Evolutionary conservation across 768 basidiomycete species (phyloP).

Genomic region (Xerocomellus chrysenteron): DNA sequence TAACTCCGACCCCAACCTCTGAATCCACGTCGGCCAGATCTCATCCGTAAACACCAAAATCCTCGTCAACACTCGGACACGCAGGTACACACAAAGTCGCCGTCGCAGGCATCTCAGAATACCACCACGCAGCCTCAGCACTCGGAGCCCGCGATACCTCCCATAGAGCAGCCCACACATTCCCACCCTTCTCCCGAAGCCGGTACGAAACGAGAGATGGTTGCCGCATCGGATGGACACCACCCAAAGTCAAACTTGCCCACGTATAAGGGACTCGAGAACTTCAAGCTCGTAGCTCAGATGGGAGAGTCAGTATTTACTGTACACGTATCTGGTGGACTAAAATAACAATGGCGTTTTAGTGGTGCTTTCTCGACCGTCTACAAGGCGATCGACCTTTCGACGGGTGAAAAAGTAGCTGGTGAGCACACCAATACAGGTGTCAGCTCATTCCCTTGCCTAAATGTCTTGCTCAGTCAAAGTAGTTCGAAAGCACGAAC

Average conservation of each 20-base stretch:
- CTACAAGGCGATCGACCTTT: slow-evolving; percentile 83
- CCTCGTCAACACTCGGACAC: slow-evolving; percentile 41
- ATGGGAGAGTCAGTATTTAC: slow-evolving; percentile 83
- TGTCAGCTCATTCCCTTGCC: not conserved
- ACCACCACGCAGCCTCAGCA: slow-evolving; percentile 36
- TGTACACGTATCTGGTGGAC: slow-evolving; percentile 1
- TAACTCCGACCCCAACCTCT: slow-evolving; percentile 22
- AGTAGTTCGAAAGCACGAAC: slow-evolving; percentile 90
- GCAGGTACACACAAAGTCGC: slow-evolving; percentile 22
- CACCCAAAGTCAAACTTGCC: slow-evolving; percentile 78
- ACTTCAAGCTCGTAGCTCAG: slow-evolving; percentile 73
- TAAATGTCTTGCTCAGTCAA: slow-evolving; percentile 58
- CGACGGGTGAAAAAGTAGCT: slow-evolving; percentile 77
- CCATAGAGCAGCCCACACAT: slow-evolving; percentile 37
- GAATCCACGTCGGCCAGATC: slow-evolving; percentile 45
- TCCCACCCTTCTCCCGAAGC: slow-evolving; percentile 22
- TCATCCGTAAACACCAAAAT: slow-evolving; percentile 76
- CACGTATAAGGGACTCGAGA: slow-evolving; percentile 79
- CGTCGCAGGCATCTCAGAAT: slow-evolving; percentile 21
- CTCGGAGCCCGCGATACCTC: slow-evolving; percentile 37
- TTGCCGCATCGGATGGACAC: slow-evolving; percentile 74
- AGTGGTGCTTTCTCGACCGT: slow-evolving; percentile 99
- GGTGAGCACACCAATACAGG: slow-evolving; percentile 42
- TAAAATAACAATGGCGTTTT: slow-evolving; percentile 20
- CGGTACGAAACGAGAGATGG: slow-evolving; percentile 18